Evolutionary conservation across 1,284 basidiomycete genomes (phyloP).

Genomic region (Sanghuangporus baumii): DNA sequence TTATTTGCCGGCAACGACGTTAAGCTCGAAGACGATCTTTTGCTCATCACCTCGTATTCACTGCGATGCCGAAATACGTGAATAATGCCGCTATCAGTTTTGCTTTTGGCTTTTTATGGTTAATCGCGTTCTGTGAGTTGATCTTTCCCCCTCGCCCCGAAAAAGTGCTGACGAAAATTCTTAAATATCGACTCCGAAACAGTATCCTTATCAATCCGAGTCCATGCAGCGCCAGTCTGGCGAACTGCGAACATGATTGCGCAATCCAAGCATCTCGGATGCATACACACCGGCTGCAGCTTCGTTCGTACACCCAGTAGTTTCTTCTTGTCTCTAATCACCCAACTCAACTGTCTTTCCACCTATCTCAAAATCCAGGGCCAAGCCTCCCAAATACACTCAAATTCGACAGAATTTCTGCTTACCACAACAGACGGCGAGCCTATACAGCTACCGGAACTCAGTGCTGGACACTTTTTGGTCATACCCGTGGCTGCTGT

Average conservation of each 20-base stretch:
- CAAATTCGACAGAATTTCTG: neutral
- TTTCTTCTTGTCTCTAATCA: neutral
- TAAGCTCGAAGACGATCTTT: neutral
- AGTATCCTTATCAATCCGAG: neutral
- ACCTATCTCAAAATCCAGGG: neutral
- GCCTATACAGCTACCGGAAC: conserved; percentile 1
- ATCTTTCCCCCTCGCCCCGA: too few species aligned
- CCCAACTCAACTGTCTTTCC: neutral
- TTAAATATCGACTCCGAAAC: neutral
- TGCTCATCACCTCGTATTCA: neutral
- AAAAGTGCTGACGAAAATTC: neutral
- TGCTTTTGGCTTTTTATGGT: neutral
- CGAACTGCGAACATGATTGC: conserved; percentile 7
- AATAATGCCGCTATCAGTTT: neutral
- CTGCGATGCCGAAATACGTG: neutral
- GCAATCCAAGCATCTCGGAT: conserved; percentile 6
- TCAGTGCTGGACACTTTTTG: conserved; percentile 11
- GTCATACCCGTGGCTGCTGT: conserved; percentile 14
- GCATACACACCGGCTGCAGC: conserved; percentile 1
- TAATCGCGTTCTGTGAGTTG: neutral
- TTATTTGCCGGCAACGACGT: neutral
- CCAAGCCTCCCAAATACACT: neutral
- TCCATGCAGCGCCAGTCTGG: conserved; percentile 8
- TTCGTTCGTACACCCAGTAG: neutral
- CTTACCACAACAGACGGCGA: neutral